Base-by-base conservation (phyloP, 805 yeast species). In the Monosporozyma unispora region DNA sequence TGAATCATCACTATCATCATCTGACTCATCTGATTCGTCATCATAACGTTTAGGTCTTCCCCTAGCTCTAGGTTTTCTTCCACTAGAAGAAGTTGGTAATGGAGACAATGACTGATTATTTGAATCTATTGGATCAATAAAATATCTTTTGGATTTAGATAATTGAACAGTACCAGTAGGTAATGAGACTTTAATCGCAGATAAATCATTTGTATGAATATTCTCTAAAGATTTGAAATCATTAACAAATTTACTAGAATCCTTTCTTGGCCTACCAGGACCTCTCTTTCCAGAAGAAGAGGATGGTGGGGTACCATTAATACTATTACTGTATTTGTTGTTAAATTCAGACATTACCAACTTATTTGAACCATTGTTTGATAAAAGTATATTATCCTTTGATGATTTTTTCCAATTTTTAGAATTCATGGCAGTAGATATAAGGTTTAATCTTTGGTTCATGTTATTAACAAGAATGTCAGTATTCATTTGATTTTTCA, bases 401-500 rank as follows among this genome's bases (percentile, higher is more conserved):
- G n/a, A n/a, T n/a, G n/a, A 12, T 31, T 38, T 25, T 46, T 50
- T 38, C 50, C 35, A 28, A 51, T 46, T 28, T 43, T 46, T 21
- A 35, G 45, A 11, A 48, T 23, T 40, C 5, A 47, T 22, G 9
- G 44, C 22, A 40, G 43, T 33, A 2, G 53, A 22, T 22, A 54
- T 27, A 18, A 53, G 49, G 43, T 54, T 55, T 22, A 60, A 38
- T 46, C 60, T 46, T 45, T 58, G 52, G 37, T 58, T 62, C 28
- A 64, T 46, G 27, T 56, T 55, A 49, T 67, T 67, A 11, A 67
- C 66, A 19, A 64, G 50, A 3, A 61, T 50, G 49, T 67, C 70
- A 6, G 70, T 64, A 50, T 66, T 65, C 56, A 62, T 57, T 48
- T 67, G 70, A 50, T 67, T 67, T 42, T 58, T 64, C 45, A 66